Conservation (phyloP, 495 filamentous ascomycete species). For the Astrocystis sublimbata region DNA sequence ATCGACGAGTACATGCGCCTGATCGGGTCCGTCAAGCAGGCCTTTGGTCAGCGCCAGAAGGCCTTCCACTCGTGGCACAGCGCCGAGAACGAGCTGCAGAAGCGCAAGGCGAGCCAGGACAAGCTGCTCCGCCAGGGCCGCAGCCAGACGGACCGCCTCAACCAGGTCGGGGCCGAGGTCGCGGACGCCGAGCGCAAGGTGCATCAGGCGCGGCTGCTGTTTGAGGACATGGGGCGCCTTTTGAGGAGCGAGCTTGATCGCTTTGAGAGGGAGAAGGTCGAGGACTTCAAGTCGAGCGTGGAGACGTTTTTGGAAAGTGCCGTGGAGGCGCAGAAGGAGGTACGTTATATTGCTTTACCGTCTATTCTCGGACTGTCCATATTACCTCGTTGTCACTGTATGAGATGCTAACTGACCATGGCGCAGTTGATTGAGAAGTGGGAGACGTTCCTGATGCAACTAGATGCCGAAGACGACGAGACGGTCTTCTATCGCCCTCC, state of each 20-base stretch:
- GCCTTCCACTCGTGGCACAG: constrained; percentile 90
- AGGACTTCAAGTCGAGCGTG: constrained; percentile 97
- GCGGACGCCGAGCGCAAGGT: constrained; percentile 89
- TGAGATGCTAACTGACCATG: not conserved
- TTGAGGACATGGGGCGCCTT: constrained; percentile 95
- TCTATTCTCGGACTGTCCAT: no score
- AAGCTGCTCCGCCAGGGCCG: constrained; percentile 91
- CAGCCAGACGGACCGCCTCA: constrained; percentile 91
- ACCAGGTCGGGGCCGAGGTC: constrained; percentile 88
- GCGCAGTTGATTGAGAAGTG: constrained; percentile 91
- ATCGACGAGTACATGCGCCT: constrained; percentile 97
- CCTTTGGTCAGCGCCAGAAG: constrained; percentile 90
- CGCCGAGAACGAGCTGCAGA: constrained; percentile 84
- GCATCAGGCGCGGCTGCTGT: constrained; percentile 84
- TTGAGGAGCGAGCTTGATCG: constrained; percentile 89
- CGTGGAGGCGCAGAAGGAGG: constrained; percentile 98
- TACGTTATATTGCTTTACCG: no score
- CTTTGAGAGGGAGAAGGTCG: constrained; percentile 96
- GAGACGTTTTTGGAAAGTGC: constrained; percentile 96
- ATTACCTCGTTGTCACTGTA: constrained; percentile 22
- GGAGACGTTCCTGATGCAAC: constrained; percentile 95
- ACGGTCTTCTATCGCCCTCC: constrained; percentile 71
- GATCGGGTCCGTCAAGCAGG: constrained; percentile 88
- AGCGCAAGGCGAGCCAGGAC: constrained; percentile 81
- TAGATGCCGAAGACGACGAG: constrained; percentile 90